These are phyloP conservation scores for Tricholoma furcatifolium DNA, from an alignment of 768 basidiomycete species.

Conservation along the genomic window DNA sequence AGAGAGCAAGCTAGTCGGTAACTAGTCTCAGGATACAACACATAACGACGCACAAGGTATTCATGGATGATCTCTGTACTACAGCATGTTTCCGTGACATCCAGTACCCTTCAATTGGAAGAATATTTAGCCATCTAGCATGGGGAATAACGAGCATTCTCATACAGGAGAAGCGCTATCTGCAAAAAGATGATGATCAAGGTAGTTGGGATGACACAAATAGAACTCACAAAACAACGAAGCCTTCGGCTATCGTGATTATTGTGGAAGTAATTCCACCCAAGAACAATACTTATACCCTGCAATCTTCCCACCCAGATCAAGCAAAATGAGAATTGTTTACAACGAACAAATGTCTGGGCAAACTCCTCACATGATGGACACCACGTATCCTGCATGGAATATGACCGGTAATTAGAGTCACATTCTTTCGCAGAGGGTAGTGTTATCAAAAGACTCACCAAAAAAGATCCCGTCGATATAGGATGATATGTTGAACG, in stretches of 20 bases:
- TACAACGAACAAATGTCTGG: no score
- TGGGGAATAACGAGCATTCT: not conserved
- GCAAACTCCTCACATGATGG: constrained; percentile 3
- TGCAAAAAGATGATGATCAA: not conserved
- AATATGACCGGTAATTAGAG: not conserved
- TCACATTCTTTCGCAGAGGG: no score
- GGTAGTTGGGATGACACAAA: no score
- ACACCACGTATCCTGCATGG: constrained; percentile 10
- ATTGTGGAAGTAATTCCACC: constrained; percentile 14
- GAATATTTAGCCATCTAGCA: not conserved
- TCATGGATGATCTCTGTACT: constrained; percentile 9
- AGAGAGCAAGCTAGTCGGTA: no score
- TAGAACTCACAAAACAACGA: constrained; percentile 9
- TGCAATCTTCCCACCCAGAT: not conserved
- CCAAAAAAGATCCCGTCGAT: not conserved
- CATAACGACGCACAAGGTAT: constrained; percentile 8
- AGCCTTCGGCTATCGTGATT: constrained; percentile 9
- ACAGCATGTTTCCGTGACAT: constrained; percentile 16
- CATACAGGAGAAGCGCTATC: constrained; percentile 13
- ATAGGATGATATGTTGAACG: not conserved
- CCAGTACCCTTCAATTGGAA: constrained; percentile 7
- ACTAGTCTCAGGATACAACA: not conserved
- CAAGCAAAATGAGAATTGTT: not conserved
- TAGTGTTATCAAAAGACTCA: not conserved
- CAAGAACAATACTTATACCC: constrained; percentile 11